Evolutionary conservation across 306 rosid genomes (phyloP).

Genomic region (Prunus mira): DNA sequence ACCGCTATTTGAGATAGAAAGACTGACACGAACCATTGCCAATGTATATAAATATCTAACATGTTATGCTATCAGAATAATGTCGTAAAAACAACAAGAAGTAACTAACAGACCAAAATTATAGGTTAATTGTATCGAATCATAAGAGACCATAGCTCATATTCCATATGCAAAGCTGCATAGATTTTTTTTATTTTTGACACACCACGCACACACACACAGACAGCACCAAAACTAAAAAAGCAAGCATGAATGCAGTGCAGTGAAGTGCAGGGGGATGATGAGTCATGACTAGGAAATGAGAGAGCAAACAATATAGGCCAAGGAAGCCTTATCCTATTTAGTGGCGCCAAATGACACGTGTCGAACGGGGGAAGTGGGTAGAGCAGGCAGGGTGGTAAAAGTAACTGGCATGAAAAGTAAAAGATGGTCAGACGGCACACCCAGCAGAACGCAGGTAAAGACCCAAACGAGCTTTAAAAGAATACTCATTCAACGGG

Average conservation of each 20-base stretch:
- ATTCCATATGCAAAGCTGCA: too few relatives aligned
- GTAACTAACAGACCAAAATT: too few relatives aligned
- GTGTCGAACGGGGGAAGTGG: slow-evolving; percentile 45
- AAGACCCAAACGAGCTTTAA: slow-evolving; percentile 15
- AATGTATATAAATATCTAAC: too few relatives aligned
- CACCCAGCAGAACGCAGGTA: background rate
- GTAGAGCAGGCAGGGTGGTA: background rate
- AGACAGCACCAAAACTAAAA: background rate
- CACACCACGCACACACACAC: too few relatives aligned
- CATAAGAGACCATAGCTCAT: too few relatives aligned
- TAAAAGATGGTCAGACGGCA: slow-evolving; percentile 29
- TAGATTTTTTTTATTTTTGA: too few relatives aligned
- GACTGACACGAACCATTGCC: too few relatives aligned
- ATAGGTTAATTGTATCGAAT: too few relatives aligned
- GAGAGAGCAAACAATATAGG: slow-evolving; percentile 5
- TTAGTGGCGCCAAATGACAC: slow-evolving; percentile 26
- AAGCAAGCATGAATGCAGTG: background rate
- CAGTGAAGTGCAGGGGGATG: background rate
- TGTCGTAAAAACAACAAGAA: too few relatives aligned
- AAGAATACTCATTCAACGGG: background rate
- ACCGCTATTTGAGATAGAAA: too few relatives aligned
- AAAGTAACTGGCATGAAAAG: background rate
- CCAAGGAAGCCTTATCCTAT: slow-evolving; percentile 53
- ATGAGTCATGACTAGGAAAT: background rate
- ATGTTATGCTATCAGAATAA: too few relatives aligned